These are phyloP conservation scores for Carallia pectinifolia DNA, from an alignment of 345 rosid species.

Conservation along the genomic window DNA sequence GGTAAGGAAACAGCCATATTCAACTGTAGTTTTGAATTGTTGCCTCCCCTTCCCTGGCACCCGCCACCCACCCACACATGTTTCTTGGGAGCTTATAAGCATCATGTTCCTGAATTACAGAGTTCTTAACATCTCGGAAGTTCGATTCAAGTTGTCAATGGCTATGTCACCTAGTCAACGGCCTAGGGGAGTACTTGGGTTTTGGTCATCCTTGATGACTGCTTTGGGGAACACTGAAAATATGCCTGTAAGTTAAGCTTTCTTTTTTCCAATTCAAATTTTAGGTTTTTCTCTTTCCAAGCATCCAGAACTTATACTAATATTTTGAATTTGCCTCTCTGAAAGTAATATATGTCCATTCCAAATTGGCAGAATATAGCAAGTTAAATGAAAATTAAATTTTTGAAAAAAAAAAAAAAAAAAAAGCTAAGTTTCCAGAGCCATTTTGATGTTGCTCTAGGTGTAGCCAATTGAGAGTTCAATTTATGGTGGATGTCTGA, in stretches of 20 bases:
- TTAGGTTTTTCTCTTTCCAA: background rate
- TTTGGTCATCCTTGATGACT: slow-evolving; percentile 98
- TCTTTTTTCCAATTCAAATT: too few relatives aligned
- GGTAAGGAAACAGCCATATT: slow-evolving; percentile 45
- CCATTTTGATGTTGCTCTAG: background rate
- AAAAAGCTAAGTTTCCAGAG: background rate
- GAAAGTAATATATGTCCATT: background rate
- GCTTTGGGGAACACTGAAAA: slow-evolving; percentile 97
- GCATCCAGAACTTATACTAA: background rate
- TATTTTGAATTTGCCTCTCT: background rate
- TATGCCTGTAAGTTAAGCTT: slow-evolving; percentile 71
- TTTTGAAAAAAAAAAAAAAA: too few relatives aligned
- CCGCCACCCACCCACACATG: background rate
- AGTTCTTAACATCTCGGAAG: slow-evolving; percentile 80
- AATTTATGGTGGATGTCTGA: background rate
- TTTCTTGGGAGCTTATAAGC: slow-evolving; percentile 8
- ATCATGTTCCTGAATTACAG: slow-evolving; percentile 45
- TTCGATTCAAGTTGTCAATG: slow-evolving; percentile 89
- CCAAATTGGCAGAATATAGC: too few relatives aligned
- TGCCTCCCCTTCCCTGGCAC: background rate
- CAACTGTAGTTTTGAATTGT: background rate
- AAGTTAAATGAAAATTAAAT: too few relatives aligned
- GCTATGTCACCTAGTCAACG: slow-evolving; percentile 96
- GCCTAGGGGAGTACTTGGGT: slow-evolving; percentile 96
- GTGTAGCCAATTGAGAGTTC: background rate